These are phyloP conservation scores for Ganoderma lingzhi DNA, from an alignment of 1,284 basidiomycete species.

Conservation along the genomic window DNA sequence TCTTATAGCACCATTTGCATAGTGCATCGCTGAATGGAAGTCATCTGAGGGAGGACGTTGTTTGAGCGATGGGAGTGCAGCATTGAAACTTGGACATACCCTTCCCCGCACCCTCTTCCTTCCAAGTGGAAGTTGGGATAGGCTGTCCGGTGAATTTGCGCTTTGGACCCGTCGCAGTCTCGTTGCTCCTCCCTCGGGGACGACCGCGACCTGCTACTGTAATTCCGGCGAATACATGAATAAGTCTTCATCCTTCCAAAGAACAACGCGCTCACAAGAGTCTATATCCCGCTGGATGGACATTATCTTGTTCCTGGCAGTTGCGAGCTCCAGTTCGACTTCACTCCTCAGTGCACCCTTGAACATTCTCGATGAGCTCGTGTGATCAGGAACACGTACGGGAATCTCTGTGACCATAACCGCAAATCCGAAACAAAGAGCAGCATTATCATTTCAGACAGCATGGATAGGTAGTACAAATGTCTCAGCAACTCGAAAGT, in stretches of 20 bases:
- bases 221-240: conserved; percentile 7
- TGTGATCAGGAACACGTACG: neutral
- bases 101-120: conserved; percentile 39
- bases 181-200: conserved; percentile 46
- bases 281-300: conserved; percentile 70
- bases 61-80: neutral
- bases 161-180: conserved; percentile 34
- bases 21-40: conserved; percentile 72
- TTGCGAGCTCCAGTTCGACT: conserved; percentile 80
- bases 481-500: neutral
- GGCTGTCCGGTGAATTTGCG: conserved; percentile 49
- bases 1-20: conserved; percentile 63
- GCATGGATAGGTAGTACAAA: conserved; percentile 4
- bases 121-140: conserved; percentile 24
- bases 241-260: neutral
- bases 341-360: conserved; percentile 72
- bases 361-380: conserved; percentile 25
- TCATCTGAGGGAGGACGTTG: conserved; percentile 56
- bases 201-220: conserved; percentile 51
- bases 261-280: conserved; percentile 49
- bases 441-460: neutral
- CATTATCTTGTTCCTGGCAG: conserved; percentile 77
- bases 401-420: conserved; percentile 6
- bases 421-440: conserved; percentile 9
- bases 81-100: conserved; percentile 29